Percentiles rank a stretch among this genome's conserved stretches.
Conservation (phyloP, 805 yeast species). For the Komagataella ulmi region DNA sequence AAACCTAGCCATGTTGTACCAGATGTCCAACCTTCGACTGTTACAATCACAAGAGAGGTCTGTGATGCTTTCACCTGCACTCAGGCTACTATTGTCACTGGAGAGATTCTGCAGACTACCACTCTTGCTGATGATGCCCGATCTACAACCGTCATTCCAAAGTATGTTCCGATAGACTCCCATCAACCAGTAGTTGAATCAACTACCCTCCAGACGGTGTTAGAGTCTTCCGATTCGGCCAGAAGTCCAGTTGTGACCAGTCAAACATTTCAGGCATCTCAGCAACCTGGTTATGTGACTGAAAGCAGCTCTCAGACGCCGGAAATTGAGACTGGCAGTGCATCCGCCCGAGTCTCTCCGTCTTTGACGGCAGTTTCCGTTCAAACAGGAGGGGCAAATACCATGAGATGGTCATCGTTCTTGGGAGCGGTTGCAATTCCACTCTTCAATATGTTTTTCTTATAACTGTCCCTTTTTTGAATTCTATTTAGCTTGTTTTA, state of each 20-base stretch:
- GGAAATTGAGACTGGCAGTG: background rate
- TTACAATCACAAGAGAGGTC: background rate
- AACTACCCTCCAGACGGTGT: background rate
- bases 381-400: background rate
- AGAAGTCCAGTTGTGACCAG: background rate
- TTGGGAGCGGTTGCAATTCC: background rate
- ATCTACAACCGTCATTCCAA: background rate
- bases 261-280: background rate
- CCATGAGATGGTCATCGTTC: background rate
- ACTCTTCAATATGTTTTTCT: background rate
- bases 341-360: background rate
- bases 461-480: background rate
- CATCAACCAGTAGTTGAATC: background rate
- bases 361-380: background rate
- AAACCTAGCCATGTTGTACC: background rate
- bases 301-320: background rate
- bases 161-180: background rate
- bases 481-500: too few relatives aligned
- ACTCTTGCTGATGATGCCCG: background rate
- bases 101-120: background rate
- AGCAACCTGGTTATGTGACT: background rate
- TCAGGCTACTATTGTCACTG: background rate
- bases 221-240: background rate
- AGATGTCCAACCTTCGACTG: background rate
- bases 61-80: background rate